Evolutionary conservation across 331 rosid species (phyloP).

Genomic region (Malus hybrid): DNA sequence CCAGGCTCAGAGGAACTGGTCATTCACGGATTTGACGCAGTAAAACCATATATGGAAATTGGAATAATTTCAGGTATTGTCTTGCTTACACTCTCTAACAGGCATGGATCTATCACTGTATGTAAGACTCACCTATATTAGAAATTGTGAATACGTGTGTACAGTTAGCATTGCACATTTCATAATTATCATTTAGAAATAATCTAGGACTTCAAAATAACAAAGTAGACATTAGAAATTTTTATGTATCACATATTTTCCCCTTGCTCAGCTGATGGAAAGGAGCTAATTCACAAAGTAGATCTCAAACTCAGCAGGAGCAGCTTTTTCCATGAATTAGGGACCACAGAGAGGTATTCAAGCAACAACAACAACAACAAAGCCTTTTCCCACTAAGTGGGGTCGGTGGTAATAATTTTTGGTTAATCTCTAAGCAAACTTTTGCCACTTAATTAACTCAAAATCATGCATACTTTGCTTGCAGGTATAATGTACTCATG

Average conservation of each 20-base stretch:
- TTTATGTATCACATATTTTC: not conserved
- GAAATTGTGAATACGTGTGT: no score
- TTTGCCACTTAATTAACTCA: not conserved
- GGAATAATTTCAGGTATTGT: slow-evolving; percentile 64
- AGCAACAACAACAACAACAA: no score
- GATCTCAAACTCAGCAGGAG: slow-evolving; percentile 50
- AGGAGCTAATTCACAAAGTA: slow-evolving; percentile 38
- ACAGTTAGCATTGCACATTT: no score
- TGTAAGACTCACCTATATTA: no score
- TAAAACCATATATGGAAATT: slow-evolving; percentile 35
- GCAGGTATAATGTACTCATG: slow-evolving; percentile 58
- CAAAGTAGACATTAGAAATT: not conserved
- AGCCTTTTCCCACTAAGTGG: no score
- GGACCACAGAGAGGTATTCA: slow-evolving; percentile 52
- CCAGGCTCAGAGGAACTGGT: slow-evolving; percentile 58
- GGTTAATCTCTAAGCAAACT: not conserved
- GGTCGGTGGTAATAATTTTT: not conserved
- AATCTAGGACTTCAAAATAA: not conserved
- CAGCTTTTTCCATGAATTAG: slow-evolving; percentile 53
- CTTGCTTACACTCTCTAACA: no score
- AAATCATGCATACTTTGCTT: not conserved
- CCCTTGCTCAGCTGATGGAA: slow-evolving; percentile 53
- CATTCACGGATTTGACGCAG: slow-evolving; percentile 38
- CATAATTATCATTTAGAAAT: no score
- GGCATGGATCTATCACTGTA: no score